phyloP scores from a whole-genome alignment of 495 filamentous ascomycete genomes.

The Neurospora pannonica region DNA sequence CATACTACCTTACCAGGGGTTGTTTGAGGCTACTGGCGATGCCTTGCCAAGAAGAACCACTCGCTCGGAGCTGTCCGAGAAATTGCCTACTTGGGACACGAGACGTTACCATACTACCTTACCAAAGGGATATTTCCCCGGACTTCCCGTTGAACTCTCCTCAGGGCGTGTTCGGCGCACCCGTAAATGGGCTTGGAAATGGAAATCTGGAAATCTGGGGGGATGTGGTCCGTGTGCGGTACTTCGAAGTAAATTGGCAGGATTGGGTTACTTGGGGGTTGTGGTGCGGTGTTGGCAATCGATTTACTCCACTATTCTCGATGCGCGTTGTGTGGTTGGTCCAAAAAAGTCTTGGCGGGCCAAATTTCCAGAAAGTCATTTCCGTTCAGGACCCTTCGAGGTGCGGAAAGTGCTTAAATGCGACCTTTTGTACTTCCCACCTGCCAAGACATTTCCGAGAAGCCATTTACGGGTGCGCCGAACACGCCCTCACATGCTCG shows the following conservation, averaged over 20 bases:
- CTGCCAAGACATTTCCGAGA: neutral
- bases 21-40: neutral
- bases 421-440: neutral
- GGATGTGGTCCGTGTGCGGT: neutral
- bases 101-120: neutral
- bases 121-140: neutral
- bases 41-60: neutral
- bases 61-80: neutral
- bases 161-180: neutral
- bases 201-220: neutral
- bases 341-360: neutral
- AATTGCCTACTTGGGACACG: neutral
- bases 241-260: neutral
- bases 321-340: neutral
- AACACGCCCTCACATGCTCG: neutral
- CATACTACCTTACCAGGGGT: neutral
- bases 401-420: neutral
- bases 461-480: neutral
- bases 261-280: no score
- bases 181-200: neutral
- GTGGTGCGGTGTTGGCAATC: no score
- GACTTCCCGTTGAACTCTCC: neutral
- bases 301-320: neutral
- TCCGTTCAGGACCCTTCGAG: neutral
- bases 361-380: neutral